These are phyloP conservation scores for Sclerotinia glacialis DNA, from an alignment of 2,329 filamentous ascomycete species.

Conservation along the genomic window DNA sequence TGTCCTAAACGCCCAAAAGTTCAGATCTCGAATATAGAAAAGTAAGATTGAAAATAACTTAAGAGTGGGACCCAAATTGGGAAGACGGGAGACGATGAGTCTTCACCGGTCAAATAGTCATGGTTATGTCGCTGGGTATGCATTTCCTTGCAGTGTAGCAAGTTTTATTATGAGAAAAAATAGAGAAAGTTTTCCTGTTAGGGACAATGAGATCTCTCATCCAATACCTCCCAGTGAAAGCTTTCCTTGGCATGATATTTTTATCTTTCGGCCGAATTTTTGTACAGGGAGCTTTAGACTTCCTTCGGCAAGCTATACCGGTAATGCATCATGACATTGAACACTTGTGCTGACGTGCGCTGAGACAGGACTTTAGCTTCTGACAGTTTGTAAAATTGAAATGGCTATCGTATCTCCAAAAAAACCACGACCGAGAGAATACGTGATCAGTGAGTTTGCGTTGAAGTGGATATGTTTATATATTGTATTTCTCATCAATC, in stretches of 20 bases:
- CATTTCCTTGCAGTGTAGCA: not conserved
- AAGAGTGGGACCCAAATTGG: not conserved
- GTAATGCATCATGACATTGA: not conserved
- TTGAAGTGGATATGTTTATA: not conserved
- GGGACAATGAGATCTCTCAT: not conserved
- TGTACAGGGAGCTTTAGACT: not conserved
- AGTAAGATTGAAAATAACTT: not conserved
- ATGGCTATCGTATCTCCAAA: not conserved
- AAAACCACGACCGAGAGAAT: not conserved
- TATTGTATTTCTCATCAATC: conserved; percentile 10
- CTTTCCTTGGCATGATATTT: not conserved
- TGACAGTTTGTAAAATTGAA: not conserved
- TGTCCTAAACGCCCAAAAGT: too few relatives aligned
- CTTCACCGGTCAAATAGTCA: not conserved
- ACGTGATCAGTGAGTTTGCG: not conserved
- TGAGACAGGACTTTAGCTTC: not conserved
- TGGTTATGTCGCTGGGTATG: not conserved
- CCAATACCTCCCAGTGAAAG: not conserved
- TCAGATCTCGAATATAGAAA: too few relatives aligned
- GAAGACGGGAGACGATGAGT: not conserved
- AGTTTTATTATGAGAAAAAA: not conserved
- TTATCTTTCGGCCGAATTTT: not conserved
- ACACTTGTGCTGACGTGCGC: not conserved
- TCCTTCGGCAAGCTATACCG: not conserved
- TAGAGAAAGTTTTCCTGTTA: too few relatives aligned